Evolutionary conservation across 2,329 filamentous ascomycete species (phyloP).

Genomic region (Aurifilum marmelostoma): DNA sequence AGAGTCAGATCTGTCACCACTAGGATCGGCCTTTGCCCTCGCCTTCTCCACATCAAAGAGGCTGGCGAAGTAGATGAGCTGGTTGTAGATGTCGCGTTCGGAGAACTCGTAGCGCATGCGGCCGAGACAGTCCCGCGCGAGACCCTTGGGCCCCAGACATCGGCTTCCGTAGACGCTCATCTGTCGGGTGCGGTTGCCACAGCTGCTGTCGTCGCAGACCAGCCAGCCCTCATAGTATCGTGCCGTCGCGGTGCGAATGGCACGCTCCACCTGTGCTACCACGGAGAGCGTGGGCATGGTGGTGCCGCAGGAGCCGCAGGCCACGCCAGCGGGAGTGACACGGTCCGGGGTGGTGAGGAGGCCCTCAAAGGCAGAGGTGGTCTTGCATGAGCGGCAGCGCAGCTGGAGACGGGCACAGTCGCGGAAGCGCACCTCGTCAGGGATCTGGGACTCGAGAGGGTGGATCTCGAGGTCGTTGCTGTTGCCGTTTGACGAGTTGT

Average conservation of each 20-base stretch:
- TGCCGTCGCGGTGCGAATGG: conserved; percentile 76
- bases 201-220: conserved; percentile 85
- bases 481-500: conserved; percentile 54
- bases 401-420: conserved; percentile 77
- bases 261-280: conserved; percentile 83
- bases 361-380: conserved; percentile 74
- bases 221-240: conserved; percentile 94
- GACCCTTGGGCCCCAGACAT: conserved; percentile 84
- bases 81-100: conserved; percentile 93
- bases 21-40: conserved; percentile 53
- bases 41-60: conserved; percentile 92
- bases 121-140: conserved; percentile 82
- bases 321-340: conserved; percentile 74
- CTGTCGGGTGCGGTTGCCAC: conserved; percentile 83
- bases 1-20: conserved; percentile 35
- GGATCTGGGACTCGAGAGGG: conserved; percentile 91
- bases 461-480: conserved; percentile 73
- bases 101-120: conserved; percentile 86
- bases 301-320: conserved; percentile 71
- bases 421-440: conserved; percentile 86
- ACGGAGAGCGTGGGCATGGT: conserved; percentile 72
- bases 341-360: conserved; percentile 60
- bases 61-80: conserved; percentile 82
- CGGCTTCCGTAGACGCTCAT: conserved; percentile 91
- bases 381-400: conserved; percentile 80